These are phyloP conservation scores for Inonotus hispidus DNA, from an alignment of 1,284 basidiomycete species.

Conservation along the genomic window DNA sequence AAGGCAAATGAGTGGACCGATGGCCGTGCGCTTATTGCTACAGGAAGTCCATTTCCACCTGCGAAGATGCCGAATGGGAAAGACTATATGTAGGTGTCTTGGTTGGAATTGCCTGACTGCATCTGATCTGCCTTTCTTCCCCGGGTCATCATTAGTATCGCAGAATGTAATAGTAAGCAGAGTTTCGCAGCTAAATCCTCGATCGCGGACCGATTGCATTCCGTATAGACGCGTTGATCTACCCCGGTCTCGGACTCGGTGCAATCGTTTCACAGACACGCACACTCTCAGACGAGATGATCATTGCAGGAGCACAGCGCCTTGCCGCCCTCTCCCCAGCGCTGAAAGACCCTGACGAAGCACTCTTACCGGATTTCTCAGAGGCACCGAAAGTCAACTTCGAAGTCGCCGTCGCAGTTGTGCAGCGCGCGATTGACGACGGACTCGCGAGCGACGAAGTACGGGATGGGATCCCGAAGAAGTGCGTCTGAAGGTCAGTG, in stretches of 20 bases:
- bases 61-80: slow-evolving; percentile 65
- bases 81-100: slow-evolving; percentile 53
- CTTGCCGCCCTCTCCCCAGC: slow-evolving; percentile 77
- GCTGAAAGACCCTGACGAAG: slow-evolving; percentile 55
- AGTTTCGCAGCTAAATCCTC: background rate
- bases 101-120: background rate
- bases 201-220: background rate
- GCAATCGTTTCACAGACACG: slow-evolving; percentile 59
- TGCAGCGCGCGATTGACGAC: slow-evolving; percentile 70
- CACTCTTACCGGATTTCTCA: slow-evolving; percentile 67
- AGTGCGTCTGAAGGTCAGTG: slow-evolving; percentile 45
- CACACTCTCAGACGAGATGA: slow-evolving; percentile 67
- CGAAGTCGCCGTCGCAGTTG: slow-evolving; percentile 77
- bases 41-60: slow-evolving; percentile 77
- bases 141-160: slow-evolving; percentile 46
- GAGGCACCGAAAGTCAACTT: slow-evolving; percentile 68
- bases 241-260: slow-evolving; percentile 77
- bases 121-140: background rate
- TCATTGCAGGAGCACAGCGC: slow-evolving; percentile 68
- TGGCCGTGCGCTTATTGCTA: slow-evolving; percentile 72
- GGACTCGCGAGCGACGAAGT: slow-evolving; percentile 47
- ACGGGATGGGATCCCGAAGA: slow-evolving; percentile 42
- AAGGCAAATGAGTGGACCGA: slow-evolving; percentile 73
- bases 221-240: slow-evolving; percentile 62
- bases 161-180: slow-evolving; percentile 64